Percentiles rank a stretch among this genome's conserved stretches.
Conservation (phyloP, 2,329 filamentous ascomycete genomes). For the Colletotrichum euphorbiae region DNA sequence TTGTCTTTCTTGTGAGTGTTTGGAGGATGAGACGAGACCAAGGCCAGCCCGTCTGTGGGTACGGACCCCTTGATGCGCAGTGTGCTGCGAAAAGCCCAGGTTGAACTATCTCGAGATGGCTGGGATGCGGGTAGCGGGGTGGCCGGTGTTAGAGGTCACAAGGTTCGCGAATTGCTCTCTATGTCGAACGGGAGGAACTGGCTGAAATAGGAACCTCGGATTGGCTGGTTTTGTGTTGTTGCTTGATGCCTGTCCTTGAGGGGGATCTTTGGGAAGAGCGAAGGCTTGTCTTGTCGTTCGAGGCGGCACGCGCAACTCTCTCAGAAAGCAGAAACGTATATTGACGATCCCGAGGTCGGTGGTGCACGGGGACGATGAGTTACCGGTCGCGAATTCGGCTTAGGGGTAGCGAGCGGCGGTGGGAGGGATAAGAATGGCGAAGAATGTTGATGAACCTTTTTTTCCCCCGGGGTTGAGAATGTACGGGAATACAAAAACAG, state of each 20-base stretch:
- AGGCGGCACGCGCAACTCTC: background rate
- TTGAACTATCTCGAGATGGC: conserved; percentile 34
- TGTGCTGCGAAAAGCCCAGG: conserved; percentile 27
- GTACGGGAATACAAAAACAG: conserved; percentile 6
- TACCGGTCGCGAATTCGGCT: conserved; percentile 3
- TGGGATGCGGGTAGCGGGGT: conserved; percentile 31
- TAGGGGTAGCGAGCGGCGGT: conserved; percentile 17
- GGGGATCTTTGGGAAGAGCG: background rate
- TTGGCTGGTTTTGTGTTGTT: background rate
- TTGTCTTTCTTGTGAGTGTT: conserved; percentile 28
- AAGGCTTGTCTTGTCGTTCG: background rate
- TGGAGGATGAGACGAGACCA: conserved; percentile 39
- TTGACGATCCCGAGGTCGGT: conserved; percentile 13
- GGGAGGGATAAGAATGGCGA: conserved; percentile 6
- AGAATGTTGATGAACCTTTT: conserved; percentile 23
- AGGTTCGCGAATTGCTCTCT: conserved; percentile 5
- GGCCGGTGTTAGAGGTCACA: conserved; percentile 31
- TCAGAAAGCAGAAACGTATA: conserved; percentile 10
- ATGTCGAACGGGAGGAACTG: conserved; percentile 17
- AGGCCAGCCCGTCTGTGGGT: conserved; percentile 35
- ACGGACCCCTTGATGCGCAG: conserved; percentile 37
- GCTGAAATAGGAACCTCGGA: background rate
- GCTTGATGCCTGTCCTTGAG: background rate
- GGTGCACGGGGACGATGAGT: background rate
- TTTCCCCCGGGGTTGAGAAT: background rate